phyloP scores from a whole-genome alignment of 2,329 filamentous ascomycete species.

The Fusarium tjaetaba region DNA sequence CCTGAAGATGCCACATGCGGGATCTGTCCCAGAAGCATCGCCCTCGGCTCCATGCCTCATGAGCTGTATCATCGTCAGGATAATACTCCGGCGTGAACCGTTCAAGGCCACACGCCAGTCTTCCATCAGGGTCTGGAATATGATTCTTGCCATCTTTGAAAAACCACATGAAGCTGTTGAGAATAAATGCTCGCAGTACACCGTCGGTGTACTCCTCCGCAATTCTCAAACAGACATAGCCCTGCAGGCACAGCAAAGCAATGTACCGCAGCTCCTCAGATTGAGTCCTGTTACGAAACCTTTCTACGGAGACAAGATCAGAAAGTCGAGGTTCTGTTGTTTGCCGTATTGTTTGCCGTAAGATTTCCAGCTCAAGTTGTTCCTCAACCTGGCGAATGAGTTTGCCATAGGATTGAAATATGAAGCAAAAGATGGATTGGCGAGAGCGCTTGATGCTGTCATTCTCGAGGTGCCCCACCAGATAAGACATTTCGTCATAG shows the following conservation, averaged over 20 bases:
- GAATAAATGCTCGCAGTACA: background rate
- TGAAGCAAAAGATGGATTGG: background rate
- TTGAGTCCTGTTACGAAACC: background rate
- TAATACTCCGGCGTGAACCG: background rate
- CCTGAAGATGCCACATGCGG: too few relatives aligned
- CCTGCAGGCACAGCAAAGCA: background rate
- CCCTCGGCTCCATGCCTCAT: background rate
- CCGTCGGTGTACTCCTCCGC: rapidly evolving
- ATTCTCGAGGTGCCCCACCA: background rate
- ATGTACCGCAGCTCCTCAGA: background rate
- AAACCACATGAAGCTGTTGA: background rate
- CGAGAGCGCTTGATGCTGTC: background rate
- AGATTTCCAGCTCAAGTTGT: background rate
- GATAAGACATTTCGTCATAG: background rate
- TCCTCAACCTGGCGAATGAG: background rate
- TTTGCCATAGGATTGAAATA: background rate
- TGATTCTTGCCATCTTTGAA: background rate
- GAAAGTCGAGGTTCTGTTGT: rapidly evolving
- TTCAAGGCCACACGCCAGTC: rapidly evolving
- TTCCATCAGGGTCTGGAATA: background rate
- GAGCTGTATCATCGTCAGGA: rapidly evolving
- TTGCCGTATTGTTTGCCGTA: too few relatives aligned
- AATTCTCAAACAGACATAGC: rapidly evolving
- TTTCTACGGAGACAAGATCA: rapidly evolving
- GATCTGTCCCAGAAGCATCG: background rate